A percentile compares a stretch with the other conserved stretches of the same genome.
Evolutionary conservation across 176 grass and related monocot genomes (phyloP).

Genomic region (Ensete glaucum): DNA sequence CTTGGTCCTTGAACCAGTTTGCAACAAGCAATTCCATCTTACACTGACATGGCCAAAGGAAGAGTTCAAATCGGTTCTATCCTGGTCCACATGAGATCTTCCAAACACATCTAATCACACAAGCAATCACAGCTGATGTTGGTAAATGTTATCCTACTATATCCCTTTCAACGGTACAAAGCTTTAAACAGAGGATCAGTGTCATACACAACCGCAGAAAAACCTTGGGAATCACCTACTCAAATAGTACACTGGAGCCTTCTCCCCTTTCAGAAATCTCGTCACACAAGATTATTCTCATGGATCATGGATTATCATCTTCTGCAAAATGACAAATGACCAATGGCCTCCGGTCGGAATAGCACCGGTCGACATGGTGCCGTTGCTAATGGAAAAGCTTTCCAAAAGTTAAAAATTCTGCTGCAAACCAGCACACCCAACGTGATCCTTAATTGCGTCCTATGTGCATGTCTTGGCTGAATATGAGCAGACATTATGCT

Average conservation of each 20-base stretch:
- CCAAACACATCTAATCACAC: no score
- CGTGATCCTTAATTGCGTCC: neutral
- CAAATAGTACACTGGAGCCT: neutral
- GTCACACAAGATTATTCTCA: neutral
- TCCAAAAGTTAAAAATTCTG: neutral
- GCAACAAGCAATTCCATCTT: no score
- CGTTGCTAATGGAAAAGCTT: no score
- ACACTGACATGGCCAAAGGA: no score
- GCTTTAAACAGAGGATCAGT: neutral
- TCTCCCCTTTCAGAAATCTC: neutral
- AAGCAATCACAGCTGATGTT: no score
- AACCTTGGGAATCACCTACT: no score
- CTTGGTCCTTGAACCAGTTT: no score
- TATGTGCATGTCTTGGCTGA: neutral
- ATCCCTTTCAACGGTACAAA: neutral
- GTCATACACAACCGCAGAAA: neutral
- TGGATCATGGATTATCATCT: neutral
- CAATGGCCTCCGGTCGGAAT: no score
- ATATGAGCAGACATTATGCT: neutral
- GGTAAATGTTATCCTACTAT: neutral
- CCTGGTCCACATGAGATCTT: no score
- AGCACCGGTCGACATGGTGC: no score
- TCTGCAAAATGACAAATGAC: neutral
- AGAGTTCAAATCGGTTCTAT: no score
- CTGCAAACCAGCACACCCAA: neutral